Base-by-base conservation (phyloP, 1,139 yeast genomes). In the Taphrina confusa region DNA sequence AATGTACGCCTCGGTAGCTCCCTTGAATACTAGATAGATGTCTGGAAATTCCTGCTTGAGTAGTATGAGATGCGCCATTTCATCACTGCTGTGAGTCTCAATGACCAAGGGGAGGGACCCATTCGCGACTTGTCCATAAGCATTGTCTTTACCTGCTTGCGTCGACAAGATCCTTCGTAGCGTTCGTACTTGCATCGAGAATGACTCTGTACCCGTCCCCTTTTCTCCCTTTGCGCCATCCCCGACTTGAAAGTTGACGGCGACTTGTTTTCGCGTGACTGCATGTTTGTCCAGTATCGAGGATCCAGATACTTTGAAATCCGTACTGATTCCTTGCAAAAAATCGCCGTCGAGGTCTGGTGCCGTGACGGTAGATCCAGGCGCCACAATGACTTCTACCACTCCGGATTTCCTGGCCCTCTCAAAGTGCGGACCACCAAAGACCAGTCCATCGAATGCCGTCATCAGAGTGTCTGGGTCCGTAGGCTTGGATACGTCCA, bases 381-480 rank as follows among this genome's bases (percentile, higher is more conserved):
- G 56, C 2, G 56, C 46, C 4, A 30, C 37, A 2, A 50, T 50
- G 20, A 40, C 45, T 16, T 25, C 37, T 6, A 27, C 18, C 8
- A 50, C 46, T 18, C 56, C 56, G 16, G 27, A 12, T 36, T 50
- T 50, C 9, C n/a, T 14, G n/a, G 56, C 56, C 6, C 56, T 14
- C 2, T 50, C 56, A 20, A 37, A 18, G 31, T 50, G 56, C 14
- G 46, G 46, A 9, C 56, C 56, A 1, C 46, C 56, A 18, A 50
- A 37, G 20, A 39, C 36, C 11, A 50, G 37, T 12, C 56, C 56
- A 12, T 50, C 46, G 1, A 12, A 25, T 2, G 56, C 56, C 4
- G 23, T 37, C 8, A 50, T 36, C 25, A 50, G 25, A 9, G 56
- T 16, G 27, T 12, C 12, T 16, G 56, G 46, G 14, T 50, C 56